Evolutionary conservation across 371 early-diverging fungal species (phyloP), one percentile per base, ranked within the genome.

Genomic region (Blakeslea trispora): DNA sequence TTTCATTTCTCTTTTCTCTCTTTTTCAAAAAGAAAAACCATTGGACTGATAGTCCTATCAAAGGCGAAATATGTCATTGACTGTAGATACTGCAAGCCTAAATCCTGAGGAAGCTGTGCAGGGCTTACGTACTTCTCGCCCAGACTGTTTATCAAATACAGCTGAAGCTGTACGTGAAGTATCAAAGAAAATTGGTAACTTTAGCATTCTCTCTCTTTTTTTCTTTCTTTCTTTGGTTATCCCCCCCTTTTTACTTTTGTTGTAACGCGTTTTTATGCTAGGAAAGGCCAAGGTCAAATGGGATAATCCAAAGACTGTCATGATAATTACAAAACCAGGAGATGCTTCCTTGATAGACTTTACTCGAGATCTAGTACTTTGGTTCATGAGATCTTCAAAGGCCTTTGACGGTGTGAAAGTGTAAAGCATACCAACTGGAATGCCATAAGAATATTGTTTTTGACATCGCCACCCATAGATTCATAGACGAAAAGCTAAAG

Each of bases 271-370:
- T 28, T 7, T 7, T 28, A 7, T 28, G 28, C 28, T 28, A 77
- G 79, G 79, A 14, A 69, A 64, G 39, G 66, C 77, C 9, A 52
- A 68, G 18, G 67, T 79, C 17, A 72, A 81, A 51, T 88, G 89
- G 88, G 91, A 89, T 24, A 73, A 74, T 22, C 84, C 87, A 8
- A 80, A 81, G 48, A 83, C 85, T 2, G 84, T 90, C 17, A 86
- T 97, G 87, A 83, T 97, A 32, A 93, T 97, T 24, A 93, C 95
- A 13, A 97, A 97, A 69, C 86, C 92, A 17, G 87, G 89, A 43
- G 96, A 97, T 72, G 59, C 72, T 15, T 81, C 83, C 5, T 74
- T 97, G 7, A 77, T 94, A 11, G 67, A 72, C 23, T 72, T 91
- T 63, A 94, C 96, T 10, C 80, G 91, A 2, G 89, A 94, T 34